Evolutionary conservation across 139 green algal species (phyloP).

Genomic region (Dunaliella sp.): DNA sequence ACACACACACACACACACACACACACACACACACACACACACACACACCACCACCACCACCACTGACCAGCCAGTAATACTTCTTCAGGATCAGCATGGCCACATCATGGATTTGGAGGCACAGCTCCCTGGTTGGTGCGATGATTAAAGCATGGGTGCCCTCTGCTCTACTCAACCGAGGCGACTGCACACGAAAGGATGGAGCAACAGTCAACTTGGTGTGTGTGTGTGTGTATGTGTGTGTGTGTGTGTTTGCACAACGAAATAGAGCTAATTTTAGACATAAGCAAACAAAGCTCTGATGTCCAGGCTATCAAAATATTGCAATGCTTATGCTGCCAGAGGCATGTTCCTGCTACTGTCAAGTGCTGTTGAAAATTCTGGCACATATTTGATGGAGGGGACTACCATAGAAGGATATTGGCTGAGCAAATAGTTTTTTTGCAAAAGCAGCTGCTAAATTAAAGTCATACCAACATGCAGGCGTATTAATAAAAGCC

Average conservation of each 20-base stretch:
- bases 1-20: too few species aligned
- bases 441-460: too few species aligned
- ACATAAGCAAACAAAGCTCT: background rate
- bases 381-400: too few species aligned
- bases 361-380: too few species aligned
- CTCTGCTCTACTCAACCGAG: conserved; percentile 57
- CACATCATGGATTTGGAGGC: conserved; percentile 72
- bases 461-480: too few species aligned
- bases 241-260: background rate
- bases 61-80: conserved; percentile 49
- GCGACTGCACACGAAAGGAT: conserved; percentile 18
- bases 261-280: background rate
- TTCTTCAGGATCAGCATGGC: conserved; percentile 17
- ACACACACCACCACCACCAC: conserved; percentile 16
- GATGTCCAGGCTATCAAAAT: background rate
- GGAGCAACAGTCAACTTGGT: too few species aligned
- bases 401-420: too few species aligned
- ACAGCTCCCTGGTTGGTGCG: conserved; percentile 86
- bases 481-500: too few species aligned
- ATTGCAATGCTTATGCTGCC: background rate
- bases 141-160: conserved; percentile 80
- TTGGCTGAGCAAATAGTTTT: too few species aligned
- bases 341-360: background rate
- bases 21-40: too few species aligned
- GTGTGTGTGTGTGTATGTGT: background rate